Conservation (phyloP, 192 early-diverging fungal species). For the Lunasporangiospora selenospora region DNA sequence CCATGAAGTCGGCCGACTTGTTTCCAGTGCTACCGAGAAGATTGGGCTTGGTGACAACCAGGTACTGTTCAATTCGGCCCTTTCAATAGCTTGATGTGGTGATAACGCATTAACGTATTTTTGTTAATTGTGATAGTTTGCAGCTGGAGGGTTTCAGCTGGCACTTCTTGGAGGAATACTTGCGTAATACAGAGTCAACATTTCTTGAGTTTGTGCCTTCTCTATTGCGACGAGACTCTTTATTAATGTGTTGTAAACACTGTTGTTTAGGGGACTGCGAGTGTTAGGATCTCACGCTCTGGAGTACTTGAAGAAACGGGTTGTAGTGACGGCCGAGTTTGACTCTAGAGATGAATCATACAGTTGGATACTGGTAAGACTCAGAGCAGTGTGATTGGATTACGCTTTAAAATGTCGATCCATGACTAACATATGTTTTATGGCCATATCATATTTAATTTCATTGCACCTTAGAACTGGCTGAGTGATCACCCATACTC, state of each 20-base stretch:
- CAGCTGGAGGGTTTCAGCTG: conserved; percentile 55
- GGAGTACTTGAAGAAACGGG: conserved; percentile 54
- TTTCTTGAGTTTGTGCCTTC: background rate
- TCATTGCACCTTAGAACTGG: conserved; percentile 47
- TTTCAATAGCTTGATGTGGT: no score
- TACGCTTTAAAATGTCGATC: background rate
- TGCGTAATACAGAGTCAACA: conserved; percentile 10
- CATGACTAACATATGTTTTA: no score
- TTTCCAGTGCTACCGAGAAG: conserved; percentile 38
- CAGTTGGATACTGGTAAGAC: conserved; percentile 46
- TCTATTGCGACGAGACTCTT: background rate
- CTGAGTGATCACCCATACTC: conserved; percentile 59
- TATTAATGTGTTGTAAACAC: conserved; percentile 1
- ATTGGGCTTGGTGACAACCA: conserved; percentile 45
- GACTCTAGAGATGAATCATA: conserved; percentile 64
- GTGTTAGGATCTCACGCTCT: conserved; percentile 50
- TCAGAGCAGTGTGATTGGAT: background rate
- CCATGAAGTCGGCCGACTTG: conserved; percentile 33
- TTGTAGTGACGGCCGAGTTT: conserved; percentile 58
- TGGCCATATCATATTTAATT: background rate
- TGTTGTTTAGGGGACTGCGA: conserved; percentile 29
- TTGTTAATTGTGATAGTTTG: no score
- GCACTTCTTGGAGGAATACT: conserved; percentile 53
- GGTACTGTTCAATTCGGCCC: conserved; percentile 1
- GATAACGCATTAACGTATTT: no score